These are phyloP conservation scores for Betula pendula DNA, from an alignment of 306 rosid genomes.

Conservation along the genomic window DNA sequence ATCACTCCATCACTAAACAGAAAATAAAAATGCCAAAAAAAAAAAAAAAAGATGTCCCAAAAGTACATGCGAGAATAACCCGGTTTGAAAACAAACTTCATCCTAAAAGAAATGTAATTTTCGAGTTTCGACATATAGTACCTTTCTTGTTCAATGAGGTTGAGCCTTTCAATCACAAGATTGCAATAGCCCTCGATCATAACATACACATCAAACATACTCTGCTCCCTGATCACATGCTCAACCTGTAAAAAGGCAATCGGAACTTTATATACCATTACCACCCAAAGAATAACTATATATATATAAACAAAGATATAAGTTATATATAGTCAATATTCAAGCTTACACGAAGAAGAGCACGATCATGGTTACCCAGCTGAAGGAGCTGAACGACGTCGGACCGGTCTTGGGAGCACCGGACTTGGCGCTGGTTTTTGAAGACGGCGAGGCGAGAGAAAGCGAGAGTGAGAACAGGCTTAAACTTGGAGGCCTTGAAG, in stretches of 20 bases:
- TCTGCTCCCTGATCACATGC: conserved; percentile 83
- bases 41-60: neutral
- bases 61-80: neutral
- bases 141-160: conserved; percentile 80
- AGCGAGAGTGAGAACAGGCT: conserved; percentile 52
- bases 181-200: conserved; percentile 70
- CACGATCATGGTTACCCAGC: conserved; percentile 71
- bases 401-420: conserved; percentile 54
- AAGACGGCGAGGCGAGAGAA: conserved; percentile 72
- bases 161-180: conserved; percentile 68
- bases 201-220: conserved; percentile 67
- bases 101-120: too few relatives aligned
- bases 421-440: conserved; percentile 63
- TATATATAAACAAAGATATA: too few relatives aligned
- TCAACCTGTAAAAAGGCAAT: conserved; percentile 49
- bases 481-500: conserved; percentile 61
- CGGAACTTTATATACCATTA: neutral
- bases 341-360: conserved; percentile 66
- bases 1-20: neutral
- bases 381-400: conserved; percentile 78
- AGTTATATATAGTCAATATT: neutral
- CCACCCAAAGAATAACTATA: neutral
- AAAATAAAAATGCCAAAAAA: neutral
- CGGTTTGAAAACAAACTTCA: too few relatives aligned
- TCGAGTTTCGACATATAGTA: conserved; percentile 18